phyloP scores from a whole-genome alignment of 139 green algal genomes.

The Picochlorum sp. region DNA sequence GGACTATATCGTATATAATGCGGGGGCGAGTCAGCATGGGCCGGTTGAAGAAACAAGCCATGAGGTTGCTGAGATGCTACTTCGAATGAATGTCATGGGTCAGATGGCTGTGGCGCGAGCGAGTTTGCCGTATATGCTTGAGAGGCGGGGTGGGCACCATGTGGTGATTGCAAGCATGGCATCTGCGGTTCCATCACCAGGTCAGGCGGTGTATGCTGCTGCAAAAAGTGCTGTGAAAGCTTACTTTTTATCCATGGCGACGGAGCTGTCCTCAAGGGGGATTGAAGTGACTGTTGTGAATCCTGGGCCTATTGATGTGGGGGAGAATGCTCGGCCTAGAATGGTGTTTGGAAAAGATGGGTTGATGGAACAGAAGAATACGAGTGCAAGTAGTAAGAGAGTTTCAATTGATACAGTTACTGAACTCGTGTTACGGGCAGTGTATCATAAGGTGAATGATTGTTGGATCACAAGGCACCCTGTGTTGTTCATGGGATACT shows the following conservation, averaged over 20 bases:
- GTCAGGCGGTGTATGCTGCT: slow-evolving; percentile 55
- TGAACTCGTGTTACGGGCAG: slow-evolving; percentile 54
- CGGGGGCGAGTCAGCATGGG: slow-evolving; percentile 58
- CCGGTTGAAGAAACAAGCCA: slow-evolving; percentile 46
- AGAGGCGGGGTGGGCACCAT: slow-evolving; percentile 41
- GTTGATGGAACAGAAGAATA: slow-evolving; percentile 25
- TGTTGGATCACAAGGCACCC: slow-evolving; percentile 75
- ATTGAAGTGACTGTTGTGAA: slow-evolving; percentile 68
- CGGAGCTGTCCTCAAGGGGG: slow-evolving; percentile 52
- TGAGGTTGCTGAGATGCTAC: slow-evolving; percentile 48
- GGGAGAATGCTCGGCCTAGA: slow-evolving; percentile 15
- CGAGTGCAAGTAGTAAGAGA: slow-evolving; percentile 22
- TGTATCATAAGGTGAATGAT: slow-evolving; percentile 55
- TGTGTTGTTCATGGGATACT: slow-evolving; percentile 56
- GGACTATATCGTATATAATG: slow-evolving; percentile 64
- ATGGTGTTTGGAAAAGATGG: slow-evolving; percentile 52
- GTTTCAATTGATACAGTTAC: slow-evolving; percentile 28
- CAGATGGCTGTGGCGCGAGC: slow-evolving; percentile 64
- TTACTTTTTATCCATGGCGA: slow-evolving; percentile 64
- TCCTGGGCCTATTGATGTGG: slow-evolving; percentile 55
- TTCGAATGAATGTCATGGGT: slow-evolving; percentile 63
- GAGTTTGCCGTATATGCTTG: slow-evolving; percentile 54
- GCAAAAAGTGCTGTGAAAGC: slow-evolving; percentile 62
- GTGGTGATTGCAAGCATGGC: slow-evolving; percentile 68
- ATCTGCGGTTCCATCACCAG: slow-evolving; percentile 59